phyloP scores from a whole-genome alignment of 805 yeast species.

The Yamadazyma phyllophila region DNA sequence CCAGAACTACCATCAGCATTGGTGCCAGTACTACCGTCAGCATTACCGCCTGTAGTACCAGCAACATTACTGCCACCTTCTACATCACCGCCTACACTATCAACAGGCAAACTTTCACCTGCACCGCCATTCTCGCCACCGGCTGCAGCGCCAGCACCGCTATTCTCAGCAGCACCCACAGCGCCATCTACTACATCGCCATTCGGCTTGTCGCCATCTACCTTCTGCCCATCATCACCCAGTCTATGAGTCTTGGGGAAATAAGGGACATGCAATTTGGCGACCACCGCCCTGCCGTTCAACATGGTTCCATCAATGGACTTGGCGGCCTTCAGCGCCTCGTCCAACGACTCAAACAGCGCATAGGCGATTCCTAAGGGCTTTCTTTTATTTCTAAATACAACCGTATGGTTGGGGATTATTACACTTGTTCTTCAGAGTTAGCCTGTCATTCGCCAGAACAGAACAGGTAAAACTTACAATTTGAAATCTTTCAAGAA shows the following conservation, averaged over 20 bases:
- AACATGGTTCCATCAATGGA: slow-evolving; percentile 24
- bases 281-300: slow-evolving; percentile 38
- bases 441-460: not conserved
- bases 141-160: no score
- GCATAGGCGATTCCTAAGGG: slow-evolving; percentile 56
- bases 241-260: slow-evolving; percentile 21
- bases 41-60: no score
- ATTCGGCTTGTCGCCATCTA: not conserved
- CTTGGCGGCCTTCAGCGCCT: slow-evolving; percentile 27
- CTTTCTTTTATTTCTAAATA: slow-evolving; percentile 42
- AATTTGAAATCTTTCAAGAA: slow-evolving; percentile 45
- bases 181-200: no score
- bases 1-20: no score
- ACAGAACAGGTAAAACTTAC: slow-evolving; percentile 34
- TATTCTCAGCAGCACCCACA: no score
- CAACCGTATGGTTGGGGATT: slow-evolving; percentile 54
- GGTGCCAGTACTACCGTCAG: no score
- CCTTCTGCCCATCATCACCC: not conserved
- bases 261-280: slow-evolving; percentile 45
- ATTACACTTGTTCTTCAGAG: slow-evolving; percentile 33
- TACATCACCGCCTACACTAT: no score
- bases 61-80: no score
- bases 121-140: no score
- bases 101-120: no score
- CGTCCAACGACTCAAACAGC: slow-evolving; percentile 29